Percentiles rank a stretch among this genome's conserved stretches.
Conservation (phyloP, 2,329 filamentous ascomycete genomes). For the Cercospora nicotianae region DNA sequence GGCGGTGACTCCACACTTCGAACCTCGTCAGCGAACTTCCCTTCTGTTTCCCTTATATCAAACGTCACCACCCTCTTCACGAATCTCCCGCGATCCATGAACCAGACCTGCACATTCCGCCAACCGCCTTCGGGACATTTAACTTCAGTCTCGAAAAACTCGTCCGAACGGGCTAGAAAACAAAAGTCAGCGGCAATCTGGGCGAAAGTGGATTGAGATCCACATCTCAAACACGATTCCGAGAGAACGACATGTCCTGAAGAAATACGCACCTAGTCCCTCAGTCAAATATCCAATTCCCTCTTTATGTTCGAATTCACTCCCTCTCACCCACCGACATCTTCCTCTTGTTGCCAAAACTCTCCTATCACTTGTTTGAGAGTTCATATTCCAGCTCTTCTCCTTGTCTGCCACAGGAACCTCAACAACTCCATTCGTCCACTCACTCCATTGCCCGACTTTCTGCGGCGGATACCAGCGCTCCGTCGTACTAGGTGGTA, state of each 20-base stretch:
- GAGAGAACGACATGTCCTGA: neutral
- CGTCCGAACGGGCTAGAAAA: neutral
- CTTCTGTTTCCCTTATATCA: neutral
- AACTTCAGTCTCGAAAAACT: conserved; percentile 24
- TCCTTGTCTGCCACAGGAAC: neutral
- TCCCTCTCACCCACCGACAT: conserved; percentile 23
- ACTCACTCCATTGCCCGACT: conserved; percentile 14
- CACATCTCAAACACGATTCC: neutral
- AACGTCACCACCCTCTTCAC: conserved; percentile 27
- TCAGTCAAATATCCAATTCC: conserved; percentile 23
- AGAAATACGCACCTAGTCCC: conserved; percentile 11
- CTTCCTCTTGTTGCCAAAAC: conserved; percentile 6
- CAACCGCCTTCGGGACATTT: conserved; percentile 14
- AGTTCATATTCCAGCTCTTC: neutral
- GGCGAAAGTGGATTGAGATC: neutral
- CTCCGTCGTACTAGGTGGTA: conserved; percentile 10
- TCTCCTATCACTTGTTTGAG: neutral
- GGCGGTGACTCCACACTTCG: neutral
- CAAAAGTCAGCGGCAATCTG: neutral
- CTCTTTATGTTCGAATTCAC: conserved; percentile 13
- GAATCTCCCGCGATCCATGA: conserved; percentile 23
- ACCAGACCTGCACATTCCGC: conserved; percentile 24
- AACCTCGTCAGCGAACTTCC: neutral
- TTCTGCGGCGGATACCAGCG: conserved; percentile 22
- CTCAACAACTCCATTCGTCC: conserved; percentile 8